phyloP scores from a whole-genome alignment of 352 stramenopile species.

The Phytopythium helicoides region DNA sequence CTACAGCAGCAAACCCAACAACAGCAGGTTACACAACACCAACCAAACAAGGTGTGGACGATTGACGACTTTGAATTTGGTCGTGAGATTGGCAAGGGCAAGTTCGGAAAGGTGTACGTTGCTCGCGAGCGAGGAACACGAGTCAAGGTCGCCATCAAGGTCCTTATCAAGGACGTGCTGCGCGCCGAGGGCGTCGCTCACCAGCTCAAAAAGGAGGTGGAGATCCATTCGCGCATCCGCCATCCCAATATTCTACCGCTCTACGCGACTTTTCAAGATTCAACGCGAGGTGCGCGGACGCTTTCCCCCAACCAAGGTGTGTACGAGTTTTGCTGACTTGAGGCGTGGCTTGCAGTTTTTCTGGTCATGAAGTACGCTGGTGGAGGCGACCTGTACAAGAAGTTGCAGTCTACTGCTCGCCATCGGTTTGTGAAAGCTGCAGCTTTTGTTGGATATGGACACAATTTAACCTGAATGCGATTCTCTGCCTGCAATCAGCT shows the following conservation, averaged over 20 bases:
- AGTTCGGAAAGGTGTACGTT: slow-evolving; percentile 90
- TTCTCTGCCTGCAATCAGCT: slow-evolving; percentile 17
- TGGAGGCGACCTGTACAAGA: slow-evolving; percentile 85
- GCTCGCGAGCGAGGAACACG: slow-evolving; percentile 81
- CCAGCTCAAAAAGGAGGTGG: slow-evolving; percentile 87
- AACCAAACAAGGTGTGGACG: slow-evolving; percentile 64
- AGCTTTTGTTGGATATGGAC: background rate
- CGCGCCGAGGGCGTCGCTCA: slow-evolving; percentile 61
- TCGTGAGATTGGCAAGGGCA: slow-evolving; percentile 75
- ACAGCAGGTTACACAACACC: slow-evolving; percentile 11
- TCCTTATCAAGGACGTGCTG: slow-evolving; percentile 88
- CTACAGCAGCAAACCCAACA: slow-evolving; percentile 14
- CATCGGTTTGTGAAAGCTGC: slow-evolving; percentile 22
- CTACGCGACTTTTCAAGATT: slow-evolving; percentile 84
- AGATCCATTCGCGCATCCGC: slow-evolving; percentile 89
- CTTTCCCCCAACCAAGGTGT: background rate
- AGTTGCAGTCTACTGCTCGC: slow-evolving; percentile 48
- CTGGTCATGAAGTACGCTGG: slow-evolving; percentile 86
- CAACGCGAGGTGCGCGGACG: slow-evolving; percentile 41
- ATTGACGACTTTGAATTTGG: slow-evolving; percentile 88
- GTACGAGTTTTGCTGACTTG: background rate
- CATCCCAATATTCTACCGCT: slow-evolving; percentile 88
- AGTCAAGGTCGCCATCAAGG: slow-evolving; percentile 85
- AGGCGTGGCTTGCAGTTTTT: slow-evolving; percentile 48
- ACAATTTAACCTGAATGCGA: background rate